Evolutionary conservation across 73 alveolate genomes (phyloP), one percentile per base, ranked within the genome.

Genomic region (Stentor roeselii): DNA sequence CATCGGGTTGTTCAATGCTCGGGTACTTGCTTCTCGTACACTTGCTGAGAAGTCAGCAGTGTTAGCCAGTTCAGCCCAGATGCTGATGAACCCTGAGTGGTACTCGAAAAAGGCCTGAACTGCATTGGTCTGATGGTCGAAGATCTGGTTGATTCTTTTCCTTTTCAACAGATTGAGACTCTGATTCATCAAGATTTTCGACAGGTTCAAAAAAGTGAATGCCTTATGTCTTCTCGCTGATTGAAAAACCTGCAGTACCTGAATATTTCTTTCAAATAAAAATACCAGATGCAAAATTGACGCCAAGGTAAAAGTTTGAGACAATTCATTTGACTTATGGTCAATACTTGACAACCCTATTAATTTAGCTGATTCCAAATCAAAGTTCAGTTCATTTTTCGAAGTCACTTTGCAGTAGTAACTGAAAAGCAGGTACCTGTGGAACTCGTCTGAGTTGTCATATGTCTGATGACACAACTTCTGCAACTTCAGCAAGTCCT

Each of bases 31-130:
- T n/a, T n/a, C n/a, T n/a, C n/a, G n/a, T n/a, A n/a, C n/a, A n/a
- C n/a, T n/a, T n/a, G n/a, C n/a, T n/a, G n/a, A n/a, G n/a, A n/a
- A n/a, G n/a, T n/a, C n/a, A n/a, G n/a, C n/a, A n/a, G n/a, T n/a
- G n/a, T n/a, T n/a, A n/a, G n/a, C n/a, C n/a, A n/a, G n/a, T 50
- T 50, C 67, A 50, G 67, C 67, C 67, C 67, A 50, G 21, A 50
- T 50, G 21, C 67, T 50, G 21, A 50, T 21, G 21, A 50, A 6
- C 21, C 67, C 67, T 11, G 67, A 11, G 21, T 50, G 67, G 21
- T 50, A 50, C 21, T 50, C 67, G 21, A 50, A 50, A 21, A 50
- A 50, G 21, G 30, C 21, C 6, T 50, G 6, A 50, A 6, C 6
- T 11, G 30, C 6, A 11, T 6, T 11, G 6, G 30, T 50, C 21